phyloP scores from a whole-genome alignment of 176 grass and related monocot species.

The Coix lacrymajobi region DNA sequence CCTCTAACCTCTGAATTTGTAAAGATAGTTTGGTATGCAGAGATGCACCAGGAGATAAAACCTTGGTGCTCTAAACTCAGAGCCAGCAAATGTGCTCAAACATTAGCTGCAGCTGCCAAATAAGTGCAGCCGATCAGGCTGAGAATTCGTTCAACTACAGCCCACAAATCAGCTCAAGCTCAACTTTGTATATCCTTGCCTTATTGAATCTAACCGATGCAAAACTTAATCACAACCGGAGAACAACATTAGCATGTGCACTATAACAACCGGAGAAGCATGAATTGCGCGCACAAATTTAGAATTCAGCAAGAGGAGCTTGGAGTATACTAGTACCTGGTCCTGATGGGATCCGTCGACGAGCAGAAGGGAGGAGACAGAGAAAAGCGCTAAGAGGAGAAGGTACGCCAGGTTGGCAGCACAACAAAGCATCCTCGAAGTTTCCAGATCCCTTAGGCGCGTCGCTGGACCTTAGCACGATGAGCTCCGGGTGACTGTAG shows the following conservation, averaged over 20 bases:
- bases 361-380: neutral
- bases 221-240: neutral
- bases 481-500: neutral
- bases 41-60: neutral
- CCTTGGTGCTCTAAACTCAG: neutral
- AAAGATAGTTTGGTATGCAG: neutral
- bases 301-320: neutral
- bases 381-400: constrained; percentile 5
- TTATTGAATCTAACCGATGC: neutral
- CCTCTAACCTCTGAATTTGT: neutral
- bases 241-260: neutral
- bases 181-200: neutral
- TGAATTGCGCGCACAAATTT: neutral
- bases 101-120: neutral
- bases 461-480: neutral
- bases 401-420: neutral
- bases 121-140: neutral
- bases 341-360: constrained; percentile 26
- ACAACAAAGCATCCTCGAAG: constrained; percentile 23
- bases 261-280: neutral
- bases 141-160: neutral
- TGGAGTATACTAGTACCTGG: constrained; percentile 12
- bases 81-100: neutral
- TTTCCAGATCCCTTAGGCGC: neutral
- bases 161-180: neutral